A percentile compares a stretch with the other conserved stretches of the same genome.
Conservation (phyloP, 2,329 filamentous ascomycete species). For the Phialophora tarda region DNA sequence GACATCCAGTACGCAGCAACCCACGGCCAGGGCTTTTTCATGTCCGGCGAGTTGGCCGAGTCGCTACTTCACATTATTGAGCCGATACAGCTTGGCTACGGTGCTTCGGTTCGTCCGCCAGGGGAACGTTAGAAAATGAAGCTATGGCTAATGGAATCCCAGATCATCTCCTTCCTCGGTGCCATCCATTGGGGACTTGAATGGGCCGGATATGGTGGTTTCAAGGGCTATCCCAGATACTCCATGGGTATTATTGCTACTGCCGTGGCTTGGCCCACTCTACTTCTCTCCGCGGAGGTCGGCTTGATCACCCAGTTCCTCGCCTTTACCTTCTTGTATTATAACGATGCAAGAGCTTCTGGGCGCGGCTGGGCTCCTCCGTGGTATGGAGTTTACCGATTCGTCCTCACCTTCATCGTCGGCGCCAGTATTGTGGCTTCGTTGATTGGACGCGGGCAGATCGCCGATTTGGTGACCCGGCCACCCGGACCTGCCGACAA, state of each 20-base stretch:
- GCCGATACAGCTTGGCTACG: slow-evolving; percentile 87
- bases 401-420: slow-evolving; percentile 88
- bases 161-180: slow-evolving; percentile 92
- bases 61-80: slow-evolving; percentile 76
- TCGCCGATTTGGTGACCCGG: slow-evolving; percentile 62
- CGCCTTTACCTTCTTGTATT: slow-evolving; percentile 84
- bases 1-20: slow-evolving; percentile 73
- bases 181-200: slow-evolving; percentile 94
- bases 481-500: slow-evolving; percentile 54
- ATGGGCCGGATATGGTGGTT: slow-evolving; percentile 71
- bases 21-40: slow-evolving; percentile 66
- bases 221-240: slow-evolving; percentile 78
- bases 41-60: slow-evolving; percentile 73
- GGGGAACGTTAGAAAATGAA: background rate
- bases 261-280: slow-evolving; percentile 85
- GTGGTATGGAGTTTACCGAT: slow-evolving; percentile 91
- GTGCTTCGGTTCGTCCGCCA: slow-evolving; percentile 71
- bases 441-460: slow-evolving; percentile 80
- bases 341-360: slow-evolving; percentile 76
- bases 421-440: slow-evolving; percentile 80
- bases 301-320: slow-evolving; percentile 85
- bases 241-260: slow-evolving; percentile 80
- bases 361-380: slow-evolving; percentile 76
- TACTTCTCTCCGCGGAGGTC: slow-evolving; percentile 81
- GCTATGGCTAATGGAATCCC: slow-evolving; percentile 14